Percentiles rank a stretch among this genome's conserved stretches.
These are phyloP conservation scores for Croton setiger DNA, from an alignment of 441 rosid species.

Conservation along the genomic window DNA sequence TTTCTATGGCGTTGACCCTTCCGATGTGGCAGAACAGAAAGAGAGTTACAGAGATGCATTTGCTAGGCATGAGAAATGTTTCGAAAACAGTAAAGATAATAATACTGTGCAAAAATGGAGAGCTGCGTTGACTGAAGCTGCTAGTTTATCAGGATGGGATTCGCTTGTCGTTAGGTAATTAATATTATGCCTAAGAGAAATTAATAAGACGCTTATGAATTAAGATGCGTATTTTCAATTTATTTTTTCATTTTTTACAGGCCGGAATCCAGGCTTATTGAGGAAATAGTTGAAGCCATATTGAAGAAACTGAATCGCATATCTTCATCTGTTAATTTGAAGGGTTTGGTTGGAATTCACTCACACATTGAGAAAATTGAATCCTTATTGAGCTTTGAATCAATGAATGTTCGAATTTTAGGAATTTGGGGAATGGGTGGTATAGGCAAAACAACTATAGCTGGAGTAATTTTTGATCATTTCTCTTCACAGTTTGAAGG, in stretches of 20 bases:
- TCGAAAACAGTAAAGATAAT: neutral
- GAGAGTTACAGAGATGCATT: constrained; percentile 11
- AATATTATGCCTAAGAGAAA: too few species aligned
- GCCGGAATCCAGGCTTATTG: constrained; percentile 10
- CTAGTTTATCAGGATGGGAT: constrained; percentile 8
- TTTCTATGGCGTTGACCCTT: neutral
- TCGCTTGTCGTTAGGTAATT: neutral
- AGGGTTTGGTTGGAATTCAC: neutral
- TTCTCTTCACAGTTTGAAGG: too few species aligned
- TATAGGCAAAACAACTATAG: neutral
- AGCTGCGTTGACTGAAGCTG: constrained; percentile 17
- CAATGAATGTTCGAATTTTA: neutral
- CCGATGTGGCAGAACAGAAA: neutral
- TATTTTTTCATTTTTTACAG: neutral
- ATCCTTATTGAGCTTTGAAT: neutral
- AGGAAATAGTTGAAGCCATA: constrained; percentile 1
- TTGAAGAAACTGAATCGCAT: neutral
- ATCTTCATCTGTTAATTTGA: neutral
- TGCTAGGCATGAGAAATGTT: neutral
- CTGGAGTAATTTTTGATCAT: too few species aligned
- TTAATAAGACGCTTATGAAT: too few species aligned
- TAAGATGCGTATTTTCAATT: too few species aligned
- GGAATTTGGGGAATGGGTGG: constrained; percentile 15
- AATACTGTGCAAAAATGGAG: neutral
- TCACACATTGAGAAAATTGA: neutral